Conservation (phyloP, 2,329 filamentous ascomycete species). For the Neonectria ditissima region DNA sequence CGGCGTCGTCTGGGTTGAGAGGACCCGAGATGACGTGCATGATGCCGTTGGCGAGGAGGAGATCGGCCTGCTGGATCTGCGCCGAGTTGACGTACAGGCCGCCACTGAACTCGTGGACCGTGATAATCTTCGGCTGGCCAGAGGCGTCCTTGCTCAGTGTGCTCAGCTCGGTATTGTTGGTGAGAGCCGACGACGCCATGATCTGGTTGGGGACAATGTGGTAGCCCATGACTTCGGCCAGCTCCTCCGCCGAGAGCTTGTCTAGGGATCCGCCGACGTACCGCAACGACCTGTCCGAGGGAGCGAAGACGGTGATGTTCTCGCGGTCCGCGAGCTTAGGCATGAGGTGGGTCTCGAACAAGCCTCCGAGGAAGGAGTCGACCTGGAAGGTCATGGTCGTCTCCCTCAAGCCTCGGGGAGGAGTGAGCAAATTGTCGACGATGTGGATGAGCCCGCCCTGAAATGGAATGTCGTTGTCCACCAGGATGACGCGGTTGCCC, state of each 20-base stretch:
- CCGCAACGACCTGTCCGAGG: slow-evolving; percentile 70
- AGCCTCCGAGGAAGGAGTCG: slow-evolving; percentile 54
- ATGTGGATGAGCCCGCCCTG: slow-evolving; percentile 64
- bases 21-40: slow-evolving; percentile 68
- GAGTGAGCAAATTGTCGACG: slow-evolving; percentile 63
- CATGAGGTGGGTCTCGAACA: slow-evolving; percentile 50
- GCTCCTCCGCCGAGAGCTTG: slow-evolving; percentile 59
- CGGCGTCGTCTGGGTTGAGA: slow-evolving; percentile 56
- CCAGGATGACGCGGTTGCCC: slow-evolving; percentile 57
- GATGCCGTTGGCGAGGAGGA: slow-evolving; percentile 68
- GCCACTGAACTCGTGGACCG: slow-evolving; percentile 54
- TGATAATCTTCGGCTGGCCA: slow-evolving; percentile 53
- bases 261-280: slow-evolving; percentile 64
- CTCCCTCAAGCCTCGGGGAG: slow-evolving; percentile 60
- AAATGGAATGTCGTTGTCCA: slow-evolving; percentile 59
- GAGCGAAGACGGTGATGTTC: slow-evolving; percentile 72
- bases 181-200: slow-evolving; percentile 60
- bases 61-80: slow-evolving; percentile 63
- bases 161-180: slow-evolving; percentile 45
- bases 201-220: slow-evolving; percentile 71
- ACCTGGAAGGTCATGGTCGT: slow-evolving; percentile 62
- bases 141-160: slow-evolving; percentile 56
- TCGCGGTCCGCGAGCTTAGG: slow-evolving; percentile 55
- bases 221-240: slow-evolving; percentile 69
- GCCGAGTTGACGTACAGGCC: slow-evolving; percentile 66